phyloP scores from a whole-genome alignment of 163 green algal species.

The Smithsoniella earleae region DNA sequence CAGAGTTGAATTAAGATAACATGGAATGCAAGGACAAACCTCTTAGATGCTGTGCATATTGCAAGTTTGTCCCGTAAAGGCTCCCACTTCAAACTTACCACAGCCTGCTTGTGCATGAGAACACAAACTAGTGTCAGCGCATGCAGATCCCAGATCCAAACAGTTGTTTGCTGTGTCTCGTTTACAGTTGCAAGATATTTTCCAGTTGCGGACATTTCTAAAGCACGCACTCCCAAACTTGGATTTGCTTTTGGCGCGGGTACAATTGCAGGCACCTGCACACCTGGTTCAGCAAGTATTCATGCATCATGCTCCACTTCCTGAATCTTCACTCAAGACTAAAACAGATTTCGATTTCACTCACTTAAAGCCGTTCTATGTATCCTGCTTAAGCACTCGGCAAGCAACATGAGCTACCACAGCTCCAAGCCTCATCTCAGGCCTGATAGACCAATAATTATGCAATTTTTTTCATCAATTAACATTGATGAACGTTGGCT shows the following conservation, averaged over 20 bases:
- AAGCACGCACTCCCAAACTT: background rate
- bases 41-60: background rate
- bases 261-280: background rate
- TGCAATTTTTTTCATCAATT: no score
- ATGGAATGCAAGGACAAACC: background rate
- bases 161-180: background rate
- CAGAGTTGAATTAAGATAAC: background rate
- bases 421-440: no score
- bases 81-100: constrained; percentile 5
- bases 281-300: background rate
- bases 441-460: no score
- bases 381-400: no score
- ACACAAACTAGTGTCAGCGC: constrained; percentile 2
- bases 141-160: constrained; percentile 27
- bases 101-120: background rate
- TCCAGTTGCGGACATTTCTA: background rate
- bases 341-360: no score
- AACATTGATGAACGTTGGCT: no score
- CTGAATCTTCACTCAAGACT: no score
- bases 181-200: constrained; percentile 11
- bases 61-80: constrained; percentile 6
- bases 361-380: no score
- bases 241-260: background rate
- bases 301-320: no score
- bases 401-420: no score